Base-by-base conservation (phyloP, 202 grass and related monocot species). In the Panicum hallii region DNA sequence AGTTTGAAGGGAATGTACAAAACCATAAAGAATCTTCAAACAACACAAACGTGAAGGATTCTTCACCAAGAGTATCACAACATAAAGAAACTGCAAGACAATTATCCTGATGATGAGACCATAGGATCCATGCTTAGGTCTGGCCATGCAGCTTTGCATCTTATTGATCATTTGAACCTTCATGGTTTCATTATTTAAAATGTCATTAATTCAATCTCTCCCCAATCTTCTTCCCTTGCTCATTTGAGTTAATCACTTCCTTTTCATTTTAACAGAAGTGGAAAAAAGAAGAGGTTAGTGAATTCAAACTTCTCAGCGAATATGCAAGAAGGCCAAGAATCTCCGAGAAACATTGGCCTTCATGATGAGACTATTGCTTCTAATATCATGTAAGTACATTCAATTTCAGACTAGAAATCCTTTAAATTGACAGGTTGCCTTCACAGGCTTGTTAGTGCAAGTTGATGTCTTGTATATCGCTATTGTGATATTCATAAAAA, bases 71-170 rank as follows among this genome's bases (percentile, higher is more conserved):
- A 36, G 61, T 22, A 72, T 48, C 42, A 45, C 79, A 82, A 60
- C 53, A 82, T 62, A 28, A 82, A 45, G 58, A 82, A 86, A 9
- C 36, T 22, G 46, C 49, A 72, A 83, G 85, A 77, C 15, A 23
- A 19, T 40, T 26, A 82, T 87, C 87, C 91, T 93, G 90, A 91
- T 75, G 54, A 83, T 62, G 87, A 94, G 54, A 87, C 53, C 46
- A 89, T 87, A 74, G 82, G 72, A 41, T 82, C 77, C 76, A 77
- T 92, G 60, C 17, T 80, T 79, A 87, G 85, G 95, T 98, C 63
- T 75, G 78, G 47, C 55, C 63, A 75, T 68, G 82, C 54, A 71
- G n/a, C 49, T 84, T 89, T 42, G 67, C 47, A 82, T 58, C 38
- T 57, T 12, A 71, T 9, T 45, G 43, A 46, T 22, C 56, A 82